Evolutionary conservation across 768 basidiomycete genomes (phyloP), one percentile per base, ranked within the genome.

Genomic region (Boletus vermiculosoides): DNA sequence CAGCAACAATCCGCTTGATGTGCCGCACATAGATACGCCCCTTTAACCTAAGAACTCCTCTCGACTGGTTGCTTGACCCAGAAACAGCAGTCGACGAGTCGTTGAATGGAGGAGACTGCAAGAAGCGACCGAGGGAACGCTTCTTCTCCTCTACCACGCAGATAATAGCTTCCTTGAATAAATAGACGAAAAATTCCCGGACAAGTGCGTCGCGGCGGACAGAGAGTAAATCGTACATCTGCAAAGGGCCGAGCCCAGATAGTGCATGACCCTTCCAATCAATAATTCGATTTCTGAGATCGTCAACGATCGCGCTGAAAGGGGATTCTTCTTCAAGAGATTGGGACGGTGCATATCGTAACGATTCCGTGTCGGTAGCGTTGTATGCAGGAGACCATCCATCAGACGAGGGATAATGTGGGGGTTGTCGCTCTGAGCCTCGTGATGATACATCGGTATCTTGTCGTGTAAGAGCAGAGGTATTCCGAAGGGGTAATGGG

Each of bases 111-210:
- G 84, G 82, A 1, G 86, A 85, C 31, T 87, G 86, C 5, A 94
- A 78, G 45, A 94, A 78, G 28, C 88, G 83, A 9, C 88, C 85
- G 2, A 94, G 74, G 0, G 87, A 85, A 25, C 89, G 85, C 66
- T 93, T 95, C 78, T 87, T 92, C 74, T 99, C 96, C 71, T 98
- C 95, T 20, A 90, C 83, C n/a, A 98, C 94, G 71, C 97, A 99
- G 57, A 99, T 94, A 62, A 99, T 91, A 11, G 97, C 97, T 72
- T 98, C 94, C 67, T 88, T 89, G 83, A 98, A 99, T 28, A 99
- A 83, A 75, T 98, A 98, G 58, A 97, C 93, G 68, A 87, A 91
- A 73, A 98, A 98, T 71, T 97, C 95, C 53, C 94, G 85, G 20
- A 95, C 88, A 58, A 93, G 88, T 11, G 87, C 77, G 62, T 96